Conservation (phyloP, 495 filamentous ascomycete species). For the Neurospora tetrasperma region DNA sequence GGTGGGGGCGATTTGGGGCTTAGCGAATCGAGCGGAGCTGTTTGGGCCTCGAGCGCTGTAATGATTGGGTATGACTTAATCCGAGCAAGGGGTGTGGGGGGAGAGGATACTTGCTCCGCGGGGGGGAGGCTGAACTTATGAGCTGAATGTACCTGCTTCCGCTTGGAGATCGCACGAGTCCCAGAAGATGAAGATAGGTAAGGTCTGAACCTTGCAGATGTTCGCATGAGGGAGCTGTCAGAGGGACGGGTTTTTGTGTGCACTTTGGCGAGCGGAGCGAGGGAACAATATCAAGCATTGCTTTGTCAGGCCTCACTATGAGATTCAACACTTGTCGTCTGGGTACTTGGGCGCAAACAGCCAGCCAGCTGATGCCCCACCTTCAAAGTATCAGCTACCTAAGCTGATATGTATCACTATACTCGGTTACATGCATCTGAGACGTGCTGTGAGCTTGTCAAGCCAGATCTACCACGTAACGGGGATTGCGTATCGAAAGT, state of each 20-base stretch:
- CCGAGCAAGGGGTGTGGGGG: neutral
- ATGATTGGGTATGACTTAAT: slow-evolving; percentile 8
- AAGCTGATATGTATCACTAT: neutral
- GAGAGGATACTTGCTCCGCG: neutral
- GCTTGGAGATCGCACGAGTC: neutral
- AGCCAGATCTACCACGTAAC: neutral
- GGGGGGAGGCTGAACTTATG: neutral
- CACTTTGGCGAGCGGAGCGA: neutral
- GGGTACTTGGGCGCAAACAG: neutral
- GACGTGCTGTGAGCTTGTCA: neutral
- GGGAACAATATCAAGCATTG: neutral
- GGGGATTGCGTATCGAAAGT: neutral
- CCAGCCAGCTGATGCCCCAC: neutral
- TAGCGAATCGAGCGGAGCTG: slow-evolving; percentile 8
- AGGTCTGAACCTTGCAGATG: neutral
- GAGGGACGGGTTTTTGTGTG: neutral
- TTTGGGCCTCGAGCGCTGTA: neutral
- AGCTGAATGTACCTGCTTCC: neutral
- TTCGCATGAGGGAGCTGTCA: neutral
- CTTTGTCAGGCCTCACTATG: neutral
- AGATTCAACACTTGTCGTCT: neutral
- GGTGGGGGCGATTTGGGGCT: slow-evolving; percentile 28
- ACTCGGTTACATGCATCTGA: neutral
- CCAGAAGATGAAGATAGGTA: neutral
- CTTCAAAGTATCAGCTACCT: neutral